These are phyloP conservation scores for Clarireedia homoeocarpa DNA, from an alignment of 2,329 filamentous ascomycete genomes.

Conservation along the genomic window DNA sequence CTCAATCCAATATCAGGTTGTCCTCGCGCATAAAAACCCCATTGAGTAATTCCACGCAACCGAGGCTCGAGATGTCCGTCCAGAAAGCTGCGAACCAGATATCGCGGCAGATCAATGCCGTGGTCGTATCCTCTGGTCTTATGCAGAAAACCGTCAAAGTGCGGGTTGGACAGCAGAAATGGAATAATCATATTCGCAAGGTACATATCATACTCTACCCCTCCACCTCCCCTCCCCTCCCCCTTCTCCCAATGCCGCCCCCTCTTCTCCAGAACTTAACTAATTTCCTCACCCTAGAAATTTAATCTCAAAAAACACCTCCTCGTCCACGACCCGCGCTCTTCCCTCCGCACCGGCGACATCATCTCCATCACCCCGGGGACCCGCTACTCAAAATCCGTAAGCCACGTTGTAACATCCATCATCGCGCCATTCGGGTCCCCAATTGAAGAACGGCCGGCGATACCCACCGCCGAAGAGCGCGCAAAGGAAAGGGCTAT, in stretches of 20 bases:
- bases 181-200: slow-evolving; percentile 67
- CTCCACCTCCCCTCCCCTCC: neutral
- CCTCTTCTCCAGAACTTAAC: neutral
- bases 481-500: slow-evolving; percentile 50
- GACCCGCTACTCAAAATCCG: slow-evolving; percentile 56
- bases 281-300: slow-evolving; percentile 37
- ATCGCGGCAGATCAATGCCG: slow-evolving; percentile 28
- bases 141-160: slow-evolving; percentile 78
- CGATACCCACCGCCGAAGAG: slow-evolving; percentile 58
- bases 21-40: neutral
- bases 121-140: slow-evolving; percentile 69
- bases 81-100: neutral
- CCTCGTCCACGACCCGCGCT: slow-evolving; percentile 72
- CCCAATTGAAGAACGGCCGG: slow-evolving; percentile 55
- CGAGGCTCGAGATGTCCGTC: neutral
- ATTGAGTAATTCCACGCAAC: neutral
- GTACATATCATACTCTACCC: slow-evolving; percentile 35
- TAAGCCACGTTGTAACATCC: slow-evolving; percentile 65
- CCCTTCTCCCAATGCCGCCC: neutral
- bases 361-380: slow-evolving; percentile 63
- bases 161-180: slow-evolving; percentile 60
- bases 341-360: slow-evolving; percentile 66
- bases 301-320: slow-evolving; percentile 57
- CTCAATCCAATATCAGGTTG: neutral
- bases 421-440: slow-evolving; percentile 66